Conservation (phyloP, 768 basidiomycete genomes). For the Mrakia gelida region DNA sequence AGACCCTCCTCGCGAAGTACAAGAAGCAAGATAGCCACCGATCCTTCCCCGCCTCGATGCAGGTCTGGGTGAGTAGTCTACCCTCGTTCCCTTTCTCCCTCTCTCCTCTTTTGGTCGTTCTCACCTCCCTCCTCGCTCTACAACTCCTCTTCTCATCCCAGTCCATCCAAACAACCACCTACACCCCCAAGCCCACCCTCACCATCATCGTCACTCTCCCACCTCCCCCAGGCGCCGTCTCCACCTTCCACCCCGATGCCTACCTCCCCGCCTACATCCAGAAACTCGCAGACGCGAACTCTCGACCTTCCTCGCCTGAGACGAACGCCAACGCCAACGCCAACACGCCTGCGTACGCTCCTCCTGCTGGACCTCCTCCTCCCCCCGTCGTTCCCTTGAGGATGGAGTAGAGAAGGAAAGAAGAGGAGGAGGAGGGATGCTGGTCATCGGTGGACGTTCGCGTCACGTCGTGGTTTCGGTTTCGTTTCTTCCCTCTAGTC, state of each 20-base stretch:
- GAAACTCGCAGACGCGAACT: neutral
- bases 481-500: no score
- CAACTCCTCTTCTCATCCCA: neutral
- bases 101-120: no score
- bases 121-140: neutral
- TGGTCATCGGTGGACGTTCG: no score
- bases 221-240: conserved; percentile 1
- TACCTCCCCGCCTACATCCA: neutral
- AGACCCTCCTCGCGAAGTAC: neutral
- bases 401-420: no score
- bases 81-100: no score
- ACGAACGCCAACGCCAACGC: no score
- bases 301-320: no score
- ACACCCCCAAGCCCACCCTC: neutral
- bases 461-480: no score
- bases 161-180: neutral
- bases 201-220: neutral
- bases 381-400: no score
- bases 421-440: no score
- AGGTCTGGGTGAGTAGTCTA: neutral
- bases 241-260: neutral
- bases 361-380: no score
- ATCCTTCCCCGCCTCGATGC: conserved; percentile 2
- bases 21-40: neutral
- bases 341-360: no score